Base-by-base conservation (phyloP, 2,329 filamentous ascomycete genomes). In the Neonectria neomacrospora region DNA sequence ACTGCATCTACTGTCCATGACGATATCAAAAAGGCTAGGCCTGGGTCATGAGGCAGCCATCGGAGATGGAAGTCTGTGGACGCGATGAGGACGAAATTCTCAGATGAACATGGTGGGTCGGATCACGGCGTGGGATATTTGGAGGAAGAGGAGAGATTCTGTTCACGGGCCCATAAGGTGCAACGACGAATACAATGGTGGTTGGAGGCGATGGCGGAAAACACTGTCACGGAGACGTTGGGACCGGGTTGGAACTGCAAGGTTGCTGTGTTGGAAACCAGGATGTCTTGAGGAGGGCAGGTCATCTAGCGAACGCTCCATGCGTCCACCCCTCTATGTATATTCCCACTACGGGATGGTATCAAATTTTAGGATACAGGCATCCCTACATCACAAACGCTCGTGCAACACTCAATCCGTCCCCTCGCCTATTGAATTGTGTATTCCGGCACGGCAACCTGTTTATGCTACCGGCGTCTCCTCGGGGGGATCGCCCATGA, bases 401-500 rank as follows among this genome's bases (percentile, higher is more conserved):
- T 52, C 32, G 54, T 52, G 12, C 45, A 26, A 45, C 32, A 3
- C 28, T 30, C 22, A 54, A 48, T 44, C 58, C 44, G 48, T 30
- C 30, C 58, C 41, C 20, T 61, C 39, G 30, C 30, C 18, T 56
- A 34, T 64, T 61, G 56, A 57, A 32, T 2, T 60, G 61, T 65
- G 39, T 55, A 63, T 23, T 22, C 23, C 30, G n/a, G 32, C 23
- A 39, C 22, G 23, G 14, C 18, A 22, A 22, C 32, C n/a, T 20
- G 11, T n/a, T 32, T 20, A 42, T 51, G 41, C 47, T 28, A 37
- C 18, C 20, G 55, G 48, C 2, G 67, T 62, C 41, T 69, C 69
- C 54, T 78, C 74, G 8, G 74, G 73, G 16, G 74, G 68, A 23
- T 81, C 78, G n/a, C 81, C 80, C 83, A 93, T 94, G 65, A 96